These are phyloP conservation scores for Tulasnella sp. DNA, from an alignment of 768 basidiomycete genomes.

Conservation along the genomic window DNA sequence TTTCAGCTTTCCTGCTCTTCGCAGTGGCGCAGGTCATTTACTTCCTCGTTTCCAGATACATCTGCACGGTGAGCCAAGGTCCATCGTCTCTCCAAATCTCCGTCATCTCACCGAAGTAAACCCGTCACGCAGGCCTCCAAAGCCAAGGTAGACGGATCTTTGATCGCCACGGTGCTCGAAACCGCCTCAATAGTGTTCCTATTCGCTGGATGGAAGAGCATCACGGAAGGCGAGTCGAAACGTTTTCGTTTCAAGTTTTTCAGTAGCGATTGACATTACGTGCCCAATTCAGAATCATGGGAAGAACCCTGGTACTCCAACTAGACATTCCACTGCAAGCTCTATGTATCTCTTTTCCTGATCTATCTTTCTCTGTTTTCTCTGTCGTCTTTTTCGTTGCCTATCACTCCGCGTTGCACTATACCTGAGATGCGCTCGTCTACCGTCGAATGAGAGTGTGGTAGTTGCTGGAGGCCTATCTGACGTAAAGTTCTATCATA, in stretches of 20 bases:
- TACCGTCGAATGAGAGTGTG: neutral
- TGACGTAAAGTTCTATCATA: too few species aligned
- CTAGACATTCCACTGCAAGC: neutral
- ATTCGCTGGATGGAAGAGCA: slow-evolving; percentile 74
- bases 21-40: slow-evolving; percentile 70
- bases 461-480: too few species aligned
- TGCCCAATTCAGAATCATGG: slow-evolving; percentile 23
- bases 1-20: slow-evolving; percentile 64
- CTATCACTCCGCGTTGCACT: neutral
- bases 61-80: slow-evolving; percentile 47
- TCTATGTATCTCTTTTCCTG: neutral
- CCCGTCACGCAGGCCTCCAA: slow-evolving; percentile 26
- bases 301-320: slow-evolving; percentile 15
- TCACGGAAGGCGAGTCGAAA: slow-evolving; percentile 65
- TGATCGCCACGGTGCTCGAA: slow-evolving; percentile 76
- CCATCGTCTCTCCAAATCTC: neutral
- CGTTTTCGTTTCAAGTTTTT: neutral
- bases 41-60: slow-evolving; percentile 58
- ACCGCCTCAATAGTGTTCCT: slow-evolving; percentile 57
- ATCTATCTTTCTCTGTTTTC: neutral
- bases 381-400: neutral
- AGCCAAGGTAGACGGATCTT: slow-evolving; percentile 70
- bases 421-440: neutral
- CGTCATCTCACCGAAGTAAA: neutral
- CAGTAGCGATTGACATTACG: neutral